Base-by-base conservation (phyloP, 2,329 filamentous ascomycete genomes). In the Talaromyces islandicus region DNA sequence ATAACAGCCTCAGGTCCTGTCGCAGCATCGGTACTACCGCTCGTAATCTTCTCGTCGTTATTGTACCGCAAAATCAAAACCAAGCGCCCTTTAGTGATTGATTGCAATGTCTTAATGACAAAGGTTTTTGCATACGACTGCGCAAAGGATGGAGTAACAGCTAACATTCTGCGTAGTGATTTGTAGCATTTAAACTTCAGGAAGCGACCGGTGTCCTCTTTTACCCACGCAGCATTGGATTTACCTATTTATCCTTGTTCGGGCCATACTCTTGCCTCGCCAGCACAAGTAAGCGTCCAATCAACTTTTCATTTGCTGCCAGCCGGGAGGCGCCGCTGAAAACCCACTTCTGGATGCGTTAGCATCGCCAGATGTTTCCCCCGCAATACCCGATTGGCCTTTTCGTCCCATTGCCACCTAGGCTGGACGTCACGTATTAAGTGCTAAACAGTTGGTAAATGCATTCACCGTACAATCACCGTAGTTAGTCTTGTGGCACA, bases 11-110 rank as follows among this genome's bases (percentile, higher is more conserved):
- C 43, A 7, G 54, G 35, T 4, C 50, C 43, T 7, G 38, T 41
- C 7, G 57, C 51, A 24, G 35, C 32, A n/a, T 59, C 56, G 24
- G 24, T 52, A 35, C 25, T 41, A 38, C 56, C 56, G 14, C 27
- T 19, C 17, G 38, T 38, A 29, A 58, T 52, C 25, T 19, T 41
- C 38, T 35, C 17, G 24, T 58, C 48, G 27, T 53, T 51, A 14
- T 58, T 38, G 27, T 58, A 58, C 11, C 48, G 56, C 38, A 50
- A 27, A 10, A 58, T 53, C 19, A 58, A 58, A 52, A 51, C 50
- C 30, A 51, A 29, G 38, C 48, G 21, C 4, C 56, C 56, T 53
- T 43, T 58, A 27, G 17, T 35, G 38, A 58, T 41, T 14, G 35
- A 52, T 19, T 9, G 11, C 30, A 58, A 38, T 24, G 46, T 25